Evolutionary conservation across 805 yeast species (phyloP).

Genomic region (Grigorovia jiainica): DNA sequence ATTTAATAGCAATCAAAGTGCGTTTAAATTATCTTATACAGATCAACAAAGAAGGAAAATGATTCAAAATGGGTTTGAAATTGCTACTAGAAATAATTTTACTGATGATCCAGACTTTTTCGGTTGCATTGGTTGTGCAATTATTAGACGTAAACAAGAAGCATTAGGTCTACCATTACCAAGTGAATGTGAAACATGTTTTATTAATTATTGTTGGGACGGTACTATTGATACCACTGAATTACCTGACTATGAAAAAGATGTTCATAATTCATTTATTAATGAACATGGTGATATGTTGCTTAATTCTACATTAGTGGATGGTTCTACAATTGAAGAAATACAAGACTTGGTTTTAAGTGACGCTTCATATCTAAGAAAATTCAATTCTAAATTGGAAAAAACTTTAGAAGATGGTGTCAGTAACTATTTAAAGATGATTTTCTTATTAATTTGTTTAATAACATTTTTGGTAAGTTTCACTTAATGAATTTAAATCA

Average conservation of each 20-base stretch:
- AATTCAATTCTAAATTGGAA: constrained; percentile 6
- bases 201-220: constrained; percentile 58
- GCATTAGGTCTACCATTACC: constrained; percentile 47
- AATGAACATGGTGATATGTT: constrained; percentile 7
- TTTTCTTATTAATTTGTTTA: constrained; percentile 7
- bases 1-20: constrained; percentile 61
- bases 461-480: constrained; percentile 9
- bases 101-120: constrained; percentile 63
- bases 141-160: constrained; percentile 69
- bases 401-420: constrained; percentile 1
- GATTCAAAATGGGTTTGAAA: constrained; percentile 68
- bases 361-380: constrained; percentile 7
- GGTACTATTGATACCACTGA: constrained; percentile 36
- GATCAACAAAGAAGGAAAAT: constrained; percentile 48
- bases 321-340: background rate
- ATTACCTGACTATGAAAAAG: constrained; percentile 10
- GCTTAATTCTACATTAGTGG: background rate
- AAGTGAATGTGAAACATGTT: constrained; percentile 68
- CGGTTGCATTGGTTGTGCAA: constrained; percentile 75
- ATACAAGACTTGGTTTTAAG: background rate
- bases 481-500: background rate
- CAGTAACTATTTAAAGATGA: constrained; percentile 7
- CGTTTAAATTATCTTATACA: constrained; percentile 55
- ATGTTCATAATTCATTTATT: constrained; percentile 12
- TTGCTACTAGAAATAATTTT: constrained; percentile 53